phyloP scores from a whole-genome alignment of 768 basidiomycete genomes.

The Calvatia gigantea region DNA sequence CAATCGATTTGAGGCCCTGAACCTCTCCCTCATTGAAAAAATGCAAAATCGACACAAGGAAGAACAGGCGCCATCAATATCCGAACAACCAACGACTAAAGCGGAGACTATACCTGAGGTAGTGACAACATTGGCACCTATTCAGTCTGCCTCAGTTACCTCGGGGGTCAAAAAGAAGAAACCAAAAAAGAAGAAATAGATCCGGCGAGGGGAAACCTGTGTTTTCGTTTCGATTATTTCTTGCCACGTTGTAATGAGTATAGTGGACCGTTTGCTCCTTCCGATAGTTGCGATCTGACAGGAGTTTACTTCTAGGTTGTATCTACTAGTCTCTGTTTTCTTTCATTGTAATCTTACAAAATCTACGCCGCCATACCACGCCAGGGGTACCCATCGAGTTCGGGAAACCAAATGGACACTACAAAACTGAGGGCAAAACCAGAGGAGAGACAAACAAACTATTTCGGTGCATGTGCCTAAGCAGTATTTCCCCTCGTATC shows the following conservation, averaged over 20 bases:
- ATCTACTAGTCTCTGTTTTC: slow-evolving; percentile 5
- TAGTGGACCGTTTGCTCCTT: neutral
- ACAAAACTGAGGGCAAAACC: neutral
- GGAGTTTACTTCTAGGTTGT: neutral
- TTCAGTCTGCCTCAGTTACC: slow-evolving; percentile 22
- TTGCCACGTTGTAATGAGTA: slow-evolving; percentile 1
- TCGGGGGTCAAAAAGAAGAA: slow-evolving; percentile 84
- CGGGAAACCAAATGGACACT: neutral
- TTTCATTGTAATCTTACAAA: neutral
- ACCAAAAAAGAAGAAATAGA: slow-evolving; percentile 72
- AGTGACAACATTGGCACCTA: slow-evolving; percentile 17
- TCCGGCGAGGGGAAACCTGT: neutral
- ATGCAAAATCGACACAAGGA: slow-evolving; percentile 66
- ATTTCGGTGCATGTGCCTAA: neutral
- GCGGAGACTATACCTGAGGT: slow-evolving; percentile 26
- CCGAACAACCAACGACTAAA: slow-evolving; percentile 17
- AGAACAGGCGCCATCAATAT: slow-evolving; percentile 24
- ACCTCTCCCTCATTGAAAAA: slow-evolving; percentile 80
- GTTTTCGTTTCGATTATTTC: neutral
- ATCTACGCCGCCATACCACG: too few species aligned
- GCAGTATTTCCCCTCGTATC: neutral
- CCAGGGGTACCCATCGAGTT: neutral
- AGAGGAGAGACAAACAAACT: neutral
- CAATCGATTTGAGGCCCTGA: slow-evolving; percentile 93
- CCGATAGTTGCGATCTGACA: neutral